phyloP scores from a whole-genome alignment of 2,329 filamentous ascomycete genomes.

The Alternaria sp. region DNA sequence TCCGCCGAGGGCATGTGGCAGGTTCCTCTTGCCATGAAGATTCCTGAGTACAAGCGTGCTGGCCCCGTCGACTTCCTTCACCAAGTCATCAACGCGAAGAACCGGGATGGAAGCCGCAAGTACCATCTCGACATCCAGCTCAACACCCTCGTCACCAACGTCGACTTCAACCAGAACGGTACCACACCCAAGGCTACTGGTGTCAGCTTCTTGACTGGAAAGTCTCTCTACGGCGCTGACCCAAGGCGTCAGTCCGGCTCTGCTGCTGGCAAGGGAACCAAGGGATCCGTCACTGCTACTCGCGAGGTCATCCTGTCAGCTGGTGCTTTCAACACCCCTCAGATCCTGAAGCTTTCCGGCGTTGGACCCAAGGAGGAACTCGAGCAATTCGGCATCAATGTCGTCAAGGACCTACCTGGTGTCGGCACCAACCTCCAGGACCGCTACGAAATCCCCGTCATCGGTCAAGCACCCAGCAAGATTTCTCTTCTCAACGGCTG shows the following conservation, averaged over 20 bases:
- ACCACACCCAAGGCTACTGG: slow-evolving; percentile 56
- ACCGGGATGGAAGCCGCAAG: slow-evolving; percentile 57
- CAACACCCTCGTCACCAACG: slow-evolving; percentile 69
- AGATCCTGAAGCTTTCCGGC: slow-evolving; percentile 67
- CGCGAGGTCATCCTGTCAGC: slow-evolving; percentile 36
- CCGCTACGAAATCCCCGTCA: slow-evolving; percentile 58
- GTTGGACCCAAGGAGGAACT: slow-evolving; percentile 64
- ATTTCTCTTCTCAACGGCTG: slow-evolving; percentile 46
- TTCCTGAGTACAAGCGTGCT: slow-evolving; percentile 51
- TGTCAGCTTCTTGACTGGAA: slow-evolving; percentile 50
- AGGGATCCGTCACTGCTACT: slow-evolving; percentile 36
- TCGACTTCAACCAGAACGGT: slow-evolving; percentile 67
- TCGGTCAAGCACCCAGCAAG: slow-evolving; percentile 51
- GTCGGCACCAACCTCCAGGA: slow-evolving; percentile 71
- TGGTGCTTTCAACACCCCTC: slow-evolving; percentile 68
- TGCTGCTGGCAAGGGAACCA: slow-evolving; percentile 14
- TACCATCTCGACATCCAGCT: slow-evolving; percentile 63
- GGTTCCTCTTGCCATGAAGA: slow-evolving; percentile 61
- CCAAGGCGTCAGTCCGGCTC: slow-evolving; percentile 31
- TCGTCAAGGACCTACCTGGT: slow-evolving; percentile 63
- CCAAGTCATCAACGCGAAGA: slow-evolving; percentile 54
- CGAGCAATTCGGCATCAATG: slow-evolving; percentile 58
- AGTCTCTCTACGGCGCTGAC: slow-evolving; percentile 49
- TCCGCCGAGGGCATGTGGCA: slow-evolving; percentile 59
- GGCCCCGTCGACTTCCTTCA: slow-evolving; percentile 63